Percentiles rank a stretch among this genome's conserved stretches.
These are phyloP conservation scores for Leucogyrophana mollusca DNA, from an alignment of 768 basidiomycete genomes.

Conservation along the genomic window DNA sequence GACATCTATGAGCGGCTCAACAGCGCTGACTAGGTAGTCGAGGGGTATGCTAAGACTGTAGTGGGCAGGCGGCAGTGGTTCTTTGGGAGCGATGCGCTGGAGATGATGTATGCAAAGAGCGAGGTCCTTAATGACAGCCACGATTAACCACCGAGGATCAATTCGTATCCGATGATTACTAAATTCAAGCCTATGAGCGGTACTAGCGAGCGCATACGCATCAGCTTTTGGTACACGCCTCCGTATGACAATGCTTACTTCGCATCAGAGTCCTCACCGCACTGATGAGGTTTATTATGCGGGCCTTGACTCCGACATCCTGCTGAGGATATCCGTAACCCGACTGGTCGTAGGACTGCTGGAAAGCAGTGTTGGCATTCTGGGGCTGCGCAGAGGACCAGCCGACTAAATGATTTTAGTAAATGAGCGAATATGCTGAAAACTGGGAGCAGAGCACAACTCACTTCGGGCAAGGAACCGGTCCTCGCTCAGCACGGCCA, in stretches of 20 bases:
- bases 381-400: slow-evolving; percentile 76
- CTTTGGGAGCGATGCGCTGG: slow-evolving; percentile 10
- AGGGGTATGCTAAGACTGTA: slow-evolving; percentile 4
- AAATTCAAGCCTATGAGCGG: slow-evolving; percentile 89
- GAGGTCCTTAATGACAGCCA: slow-evolving; percentile 13
- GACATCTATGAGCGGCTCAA: slow-evolving; percentile 71
- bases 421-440: slow-evolving; percentile 14
- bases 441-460: slow-evolving; percentile 27
- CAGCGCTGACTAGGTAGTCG: slow-evolving; percentile 21
- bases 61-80: slow-evolving; percentile 8
- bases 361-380: slow-evolving; percentile 53
- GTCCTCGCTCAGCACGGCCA: slow-evolving; percentile 95
- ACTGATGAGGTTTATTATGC: slow-evolving; percentile 88
- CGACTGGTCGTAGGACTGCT: slow-evolving; percentile 67
- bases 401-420: slow-evolving; percentile 58
- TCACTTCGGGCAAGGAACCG: slow-evolving; percentile 90
- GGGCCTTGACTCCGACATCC: slow-evolving; percentile 77
- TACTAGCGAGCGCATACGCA: slow-evolving; percentile 51
- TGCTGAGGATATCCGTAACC: slow-evolving; percentile 52
- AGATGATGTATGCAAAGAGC: slow-evolving; percentile 5
- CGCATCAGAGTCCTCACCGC: slow-evolving; percentile 97
- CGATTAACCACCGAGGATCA: slow-evolving; percentile 58
- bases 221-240: slow-evolving; percentile 10
- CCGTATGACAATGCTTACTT: slow-evolving; percentile 57
- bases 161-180: slow-evolving; percentile 82